Evolutionary conservation across 2,329 filamentous ascomycete genomes (phyloP).

Genomic region (Aspergillus ochraceoroseus): DNA sequence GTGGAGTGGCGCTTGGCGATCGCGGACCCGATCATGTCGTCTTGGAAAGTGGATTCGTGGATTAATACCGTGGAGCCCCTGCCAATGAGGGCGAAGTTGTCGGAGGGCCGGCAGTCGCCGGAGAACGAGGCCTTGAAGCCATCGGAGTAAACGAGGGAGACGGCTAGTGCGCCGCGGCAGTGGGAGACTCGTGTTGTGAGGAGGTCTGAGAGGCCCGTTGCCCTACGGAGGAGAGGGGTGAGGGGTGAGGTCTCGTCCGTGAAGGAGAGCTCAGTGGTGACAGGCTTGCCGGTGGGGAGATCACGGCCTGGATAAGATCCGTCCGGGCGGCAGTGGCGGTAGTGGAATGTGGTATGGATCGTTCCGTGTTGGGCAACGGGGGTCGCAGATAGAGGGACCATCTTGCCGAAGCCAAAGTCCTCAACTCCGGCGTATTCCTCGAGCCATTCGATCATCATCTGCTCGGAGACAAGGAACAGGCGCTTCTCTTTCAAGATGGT

Average conservation of each 20-base stretch:
- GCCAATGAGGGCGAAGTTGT: conserved; percentile 65
- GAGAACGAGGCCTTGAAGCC: conserved; percentile 88
- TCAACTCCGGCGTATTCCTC: conserved; percentile 75
- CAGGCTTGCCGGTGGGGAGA: conserved; percentile 9
- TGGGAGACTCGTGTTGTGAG: conserved; percentile 67
- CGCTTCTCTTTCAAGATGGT: conserved; percentile 41
- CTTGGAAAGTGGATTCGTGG: conserved; percentile 94
- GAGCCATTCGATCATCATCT: conserved; percentile 69
- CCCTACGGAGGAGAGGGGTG: conserved; percentile 42
- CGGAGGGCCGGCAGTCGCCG: conserved; percentile 81
- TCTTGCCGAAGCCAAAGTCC: conserved; percentile 62
- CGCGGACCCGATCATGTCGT: conserved; percentile 73
- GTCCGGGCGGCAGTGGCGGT: conserved; percentile 29
- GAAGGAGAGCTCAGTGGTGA: conserved; percentile 26
- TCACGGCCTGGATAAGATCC: conserved; percentile 24
- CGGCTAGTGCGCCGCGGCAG: conserved; percentile 72
- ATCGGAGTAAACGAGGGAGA: conserved; percentile 69
- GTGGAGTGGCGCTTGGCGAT: conserved; percentile 86
- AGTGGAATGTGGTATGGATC: conserved; percentile 25
- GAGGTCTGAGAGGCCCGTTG: conserved; percentile 62
- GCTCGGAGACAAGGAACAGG: conserved; percentile 65
- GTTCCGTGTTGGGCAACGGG: conserved; percentile 22
- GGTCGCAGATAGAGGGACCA: conserved; percentile 51
- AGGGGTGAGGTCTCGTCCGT: conserved; percentile 27
- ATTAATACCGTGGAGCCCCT: conserved; percentile 74